Evolutionary conservation across 2,329 filamentous ascomycete genomes (phyloP), one percentile per base, ranked within the genome.

Genomic region (Diaporthe vexans): DNA sequence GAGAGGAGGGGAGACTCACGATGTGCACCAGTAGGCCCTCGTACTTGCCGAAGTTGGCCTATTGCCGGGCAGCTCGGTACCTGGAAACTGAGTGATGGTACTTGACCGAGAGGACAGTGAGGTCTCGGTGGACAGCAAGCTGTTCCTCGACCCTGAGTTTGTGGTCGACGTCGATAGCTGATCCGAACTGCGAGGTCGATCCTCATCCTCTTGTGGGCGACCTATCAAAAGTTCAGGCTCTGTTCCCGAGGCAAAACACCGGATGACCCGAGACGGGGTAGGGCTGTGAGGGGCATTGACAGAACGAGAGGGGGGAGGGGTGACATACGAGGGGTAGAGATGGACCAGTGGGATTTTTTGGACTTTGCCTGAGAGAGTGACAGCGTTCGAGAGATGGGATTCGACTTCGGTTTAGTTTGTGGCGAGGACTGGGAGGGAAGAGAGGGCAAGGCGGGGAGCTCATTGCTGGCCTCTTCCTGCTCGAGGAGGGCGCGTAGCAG

Each of bases 11-110:
- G 17, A 56, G 40, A 73, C 73, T 75, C 87, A 89, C 24, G 87
- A 88, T 6, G 88, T 89, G 78, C 88, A 89, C 87, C 87, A 89
- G 80, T 89, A 89, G 37, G 88, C 86, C 76, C 88, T 88, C 33
- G 84, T 79, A 8, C 56, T 80, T 79, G 74, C 77, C 79, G 74
- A 78, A 77, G 21, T 74, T 65, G 54, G 78, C 74, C 74, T 84
- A 79, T 37, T 84, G 80, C 52, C 85, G 79, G 52, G 83, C 81
- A 15, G 82, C 80, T 77, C 84, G 83, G 26, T 83, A 81, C 63
- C 83, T 80, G 46, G 79, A 78, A 73, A 79, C 79, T 63, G 82
- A 24, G 74, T 75, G 46, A 75, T 80, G 3, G 19, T 83, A 82
- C 61, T 86, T 82, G 79, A 78, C 57, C 80, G 79, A 10, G 80